Base-by-base conservation (phyloP, 805 yeast species). In the Peterozyma toletana region DNA sequence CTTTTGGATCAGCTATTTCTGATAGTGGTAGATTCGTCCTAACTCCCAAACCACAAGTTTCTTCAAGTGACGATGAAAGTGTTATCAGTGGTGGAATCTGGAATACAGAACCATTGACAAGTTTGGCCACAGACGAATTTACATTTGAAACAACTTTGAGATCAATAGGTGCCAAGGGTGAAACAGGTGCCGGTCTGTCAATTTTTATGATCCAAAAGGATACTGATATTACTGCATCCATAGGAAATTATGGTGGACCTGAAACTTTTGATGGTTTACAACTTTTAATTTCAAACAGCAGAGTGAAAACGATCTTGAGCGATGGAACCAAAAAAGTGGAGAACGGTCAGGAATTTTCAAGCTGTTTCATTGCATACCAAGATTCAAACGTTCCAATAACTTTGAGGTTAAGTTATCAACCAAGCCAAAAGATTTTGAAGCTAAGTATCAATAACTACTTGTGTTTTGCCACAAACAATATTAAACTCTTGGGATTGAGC, bases 371-470 rank as follows among this genome's bases (percentile, higher is more conserved):
- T 50, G 65, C 67, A 9, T 85, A 75, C 52, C 82, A 83, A 57
- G 80, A 78, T 52, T 77, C 87, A 0, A 76, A 77, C 48, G 86
- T 83, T 5, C 95, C 95, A 10, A 66, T 75, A 18, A 81, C 86
- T 1, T 42, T 83, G n/a, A 75, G 88, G 60, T 50, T 85, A 11
- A 77, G 83, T 9, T 83, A 82, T 53, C 73, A 77, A 18, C 59
- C 60, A 9, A 21, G 27, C 27, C 51, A 53, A 7, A 56, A 63
- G 35, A 59, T 74, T 47, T 67, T 81, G 49, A 80, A 82, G 50
- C 70, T 84, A n/a, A 87, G 85, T 48, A 64, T 83, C 40, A 87
- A 85, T 59, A 85, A 85, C 58, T 77, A 73, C 51, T 67, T 85
- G 45, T 80, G 89, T 55, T 77, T 84, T 60, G 79, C 79, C 58